These are phyloP conservation scores for Ganoderma resinaceum DNA, from an alignment of 1,284 basidiomycete species.

Conservation along the genomic window DNA sequence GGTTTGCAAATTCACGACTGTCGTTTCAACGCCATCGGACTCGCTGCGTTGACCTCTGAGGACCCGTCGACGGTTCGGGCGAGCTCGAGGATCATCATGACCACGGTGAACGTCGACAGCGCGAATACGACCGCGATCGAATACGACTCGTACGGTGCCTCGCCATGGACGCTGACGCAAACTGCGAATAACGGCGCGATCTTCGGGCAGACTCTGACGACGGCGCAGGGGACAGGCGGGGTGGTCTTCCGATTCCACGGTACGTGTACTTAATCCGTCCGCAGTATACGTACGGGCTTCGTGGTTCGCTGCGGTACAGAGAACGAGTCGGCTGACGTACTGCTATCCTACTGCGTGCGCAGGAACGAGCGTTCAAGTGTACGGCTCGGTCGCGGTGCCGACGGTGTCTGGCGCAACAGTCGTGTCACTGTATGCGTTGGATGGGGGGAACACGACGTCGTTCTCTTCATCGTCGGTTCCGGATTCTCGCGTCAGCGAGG, in stretches of 20 bases:
- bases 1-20: not conserved
- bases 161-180: constrained; percentile 19
- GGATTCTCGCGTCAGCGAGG: constrained; percentile 7
- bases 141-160: constrained; percentile 21
- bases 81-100: constrained; percentile 15
- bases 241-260: constrained; percentile 22
- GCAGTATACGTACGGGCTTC: not conserved
- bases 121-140: constrained; percentile 24
- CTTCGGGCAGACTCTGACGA: constrained; percentile 23
- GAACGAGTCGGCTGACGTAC: not conserved
- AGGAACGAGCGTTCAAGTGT: constrained; percentile 25
- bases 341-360: not conserved
- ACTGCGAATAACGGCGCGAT: constrained; percentile 19
- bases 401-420: constrained; percentile 14
- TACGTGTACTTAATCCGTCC: constrained; percentile 4
- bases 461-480: constrained; percentile 16
- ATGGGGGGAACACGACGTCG: constrained; percentile 9
- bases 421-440: constrained; percentile 17
- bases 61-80: not conserved
- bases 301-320: not conserved
- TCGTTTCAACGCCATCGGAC: not conserved
- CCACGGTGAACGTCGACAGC: constrained; percentile 23
- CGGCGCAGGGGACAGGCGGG: constrained; percentile 14
- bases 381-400: constrained; percentile 16
- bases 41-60: not conserved